Evolutionary conservation across 148 eudicot genomes (phyloP).

Genomic region (Limonium bicolor): DNA sequence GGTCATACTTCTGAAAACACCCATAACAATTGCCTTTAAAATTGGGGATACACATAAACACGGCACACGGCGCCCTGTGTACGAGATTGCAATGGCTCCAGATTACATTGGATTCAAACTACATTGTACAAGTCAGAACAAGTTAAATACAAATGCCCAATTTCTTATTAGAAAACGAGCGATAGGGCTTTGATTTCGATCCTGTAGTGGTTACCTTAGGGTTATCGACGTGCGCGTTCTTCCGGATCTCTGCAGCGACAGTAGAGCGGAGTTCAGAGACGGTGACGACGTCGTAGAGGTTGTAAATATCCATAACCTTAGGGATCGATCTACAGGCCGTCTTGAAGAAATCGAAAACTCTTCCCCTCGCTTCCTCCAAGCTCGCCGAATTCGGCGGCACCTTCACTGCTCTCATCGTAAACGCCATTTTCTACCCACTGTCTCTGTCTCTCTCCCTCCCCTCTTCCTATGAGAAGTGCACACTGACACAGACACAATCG

Average conservation of each 20-base stretch:
- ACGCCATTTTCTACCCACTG: conserved; percentile 29
- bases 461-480: too few relatives aligned
- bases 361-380: conserved; percentile 48
- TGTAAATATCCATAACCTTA: conserved; percentile 69
- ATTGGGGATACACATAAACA: too few relatives aligned
- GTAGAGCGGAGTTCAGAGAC: conserved; percentile 69
- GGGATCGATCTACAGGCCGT: conserved; percentile 76
- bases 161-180: neutral
- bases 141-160: neutral
- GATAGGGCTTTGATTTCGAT: neutral
- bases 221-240: conserved; percentile 43
- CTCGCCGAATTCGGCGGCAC: conserved; percentile 63
- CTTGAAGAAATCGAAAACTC: conserved; percentile 64
- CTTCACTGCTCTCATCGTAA: conserved; percentile 26
- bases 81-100: too few relatives aligned
- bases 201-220: conserved; percentile 41
- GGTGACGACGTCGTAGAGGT: conserved; percentile 48
- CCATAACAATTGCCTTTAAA: too few relatives aligned
- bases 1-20: too few relatives aligned
- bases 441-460: neutral
- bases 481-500: too few relatives aligned
- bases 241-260: conserved; percentile 67
- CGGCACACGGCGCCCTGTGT: too few relatives aligned
- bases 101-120: too few relatives aligned
- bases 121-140: too few relatives aligned